Conservation (phyloP, 1,284 basidiomycete species). For the Marasmius fiardii region DNA sequence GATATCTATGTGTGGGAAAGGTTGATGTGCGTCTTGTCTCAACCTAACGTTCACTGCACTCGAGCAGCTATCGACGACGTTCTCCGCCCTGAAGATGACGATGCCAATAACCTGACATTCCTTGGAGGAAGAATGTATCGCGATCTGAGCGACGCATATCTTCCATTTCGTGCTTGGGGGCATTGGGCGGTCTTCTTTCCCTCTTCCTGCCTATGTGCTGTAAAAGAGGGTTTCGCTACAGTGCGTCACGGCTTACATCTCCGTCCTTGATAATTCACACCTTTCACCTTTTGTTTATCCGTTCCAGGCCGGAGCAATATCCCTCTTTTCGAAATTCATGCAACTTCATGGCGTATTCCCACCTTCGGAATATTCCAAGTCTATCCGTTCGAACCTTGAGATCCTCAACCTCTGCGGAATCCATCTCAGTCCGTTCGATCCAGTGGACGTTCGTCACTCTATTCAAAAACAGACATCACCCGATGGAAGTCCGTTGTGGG, state of each 20-base stretch:
- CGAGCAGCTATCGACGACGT: conserved; percentile 29
- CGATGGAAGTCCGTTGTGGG: conserved; percentile 19
- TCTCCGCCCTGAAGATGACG: conserved; percentile 17
- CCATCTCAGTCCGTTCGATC: conserved; percentile 21
- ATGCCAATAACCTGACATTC: conserved; percentile 23
- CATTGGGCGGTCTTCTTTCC: conserved; percentile 25
- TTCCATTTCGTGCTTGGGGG: conserved; percentile 31
- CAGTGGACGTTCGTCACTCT: conserved; percentile 12
- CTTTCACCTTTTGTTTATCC: not conserved
- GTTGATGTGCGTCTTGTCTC: conserved; percentile 28
- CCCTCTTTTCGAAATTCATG: conserved; percentile 22
- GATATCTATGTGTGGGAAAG: conserved; percentile 28
- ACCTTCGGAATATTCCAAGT: not conserved
- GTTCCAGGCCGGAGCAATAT: not conserved
- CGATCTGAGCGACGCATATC: conserved; percentile 20
- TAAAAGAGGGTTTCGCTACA: conserved; percentile 6
- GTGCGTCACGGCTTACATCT: conserved; percentile 14
- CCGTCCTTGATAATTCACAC: too few relatives aligned
- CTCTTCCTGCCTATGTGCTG: not conserved
- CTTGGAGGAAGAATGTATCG: conserved; percentile 31
- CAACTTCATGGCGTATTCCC: not conserved
- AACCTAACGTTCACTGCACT: conserved; percentile 24
- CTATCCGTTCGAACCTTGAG: conserved; percentile 16
- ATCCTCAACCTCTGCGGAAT: conserved; percentile 28
- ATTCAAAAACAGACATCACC: not conserved